Base-by-base conservation (phyloP, 2,329 filamentous ascomycete genomes). In the Ascochyta koolunga region DNA sequence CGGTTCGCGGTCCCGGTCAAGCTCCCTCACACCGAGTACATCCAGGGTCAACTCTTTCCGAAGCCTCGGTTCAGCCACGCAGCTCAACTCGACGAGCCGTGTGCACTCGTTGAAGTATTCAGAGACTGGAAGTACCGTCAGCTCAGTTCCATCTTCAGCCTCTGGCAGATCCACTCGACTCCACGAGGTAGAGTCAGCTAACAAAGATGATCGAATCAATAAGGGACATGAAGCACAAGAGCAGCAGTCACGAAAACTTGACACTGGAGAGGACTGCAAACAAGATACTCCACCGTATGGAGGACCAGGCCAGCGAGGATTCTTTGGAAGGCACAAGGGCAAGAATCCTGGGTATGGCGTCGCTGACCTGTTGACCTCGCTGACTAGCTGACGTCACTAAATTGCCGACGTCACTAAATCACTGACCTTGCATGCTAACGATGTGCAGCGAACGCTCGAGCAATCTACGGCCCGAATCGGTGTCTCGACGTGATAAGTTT, bases 401-500 rank as follows among this genome's bases (percentile, higher is more conserved):
- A n/a, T n/a, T n/a, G n/a, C n/a, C n/a, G n/a, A n/a, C n/a, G n/a
- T n/a, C n/a, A n/a, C n/a, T n/a, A n/a, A n/a, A 7, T 9, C 2
- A 2, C 11, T 18, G 10, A 4, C 15, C 2, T 7, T 15, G 4
- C 5, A 4, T 22, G 24, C 37, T 60, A 22, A 54, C 7, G 8
- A 21, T 10, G 21, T 8, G 1, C 36, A 70, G 69, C 70, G 56
- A 74, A 73, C 58, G 71, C 71, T 33, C 59, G 63, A 56, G 60
- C 69, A 29, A 73, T 74, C 45, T 74, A 73, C 63, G 71, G 71
- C 29, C 55, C 68, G 42, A 68, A 64, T 56, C 70, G 71, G 32
- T 63, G 58, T 60, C 68, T 74, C 62, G 71, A 74, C 61, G 60
- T 72, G 50, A 67, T 74, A 62, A 72, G 66, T 56, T 73, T 66